phyloP scores from a whole-genome alignment of 1,139 yeast species.

The Torulaspora pretoriensis region DNA sequence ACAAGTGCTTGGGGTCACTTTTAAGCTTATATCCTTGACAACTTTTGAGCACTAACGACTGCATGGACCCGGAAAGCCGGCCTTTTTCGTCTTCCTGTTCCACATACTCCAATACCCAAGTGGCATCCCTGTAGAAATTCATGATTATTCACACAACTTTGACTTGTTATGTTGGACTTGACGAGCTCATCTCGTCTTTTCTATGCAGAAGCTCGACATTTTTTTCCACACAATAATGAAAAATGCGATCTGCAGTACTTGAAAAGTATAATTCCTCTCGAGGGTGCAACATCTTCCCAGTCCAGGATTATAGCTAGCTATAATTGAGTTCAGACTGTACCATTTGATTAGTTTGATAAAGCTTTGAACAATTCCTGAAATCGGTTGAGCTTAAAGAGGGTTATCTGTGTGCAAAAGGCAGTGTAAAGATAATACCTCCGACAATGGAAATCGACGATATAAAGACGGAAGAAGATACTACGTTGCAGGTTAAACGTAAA shows the following conservation, averaged over 20 bases:
- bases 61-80: slow-evolving; percentile 51
- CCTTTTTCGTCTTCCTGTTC: slow-evolving; percentile 39
- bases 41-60: slow-evolving; percentile 60
- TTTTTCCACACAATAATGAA: not conserved
- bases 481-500: slow-evolving; percentile 8
- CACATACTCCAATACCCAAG: slow-evolving; percentile 39
- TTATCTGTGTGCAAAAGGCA: not conserved
- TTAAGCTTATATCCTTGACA: slow-evolving; percentile 45
- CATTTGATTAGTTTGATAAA: not conserved
- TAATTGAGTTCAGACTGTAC: not conserved
- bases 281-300: not conserved
- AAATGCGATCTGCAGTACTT: not conserved
- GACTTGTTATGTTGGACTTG: not conserved
- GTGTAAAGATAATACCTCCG: not conserved
- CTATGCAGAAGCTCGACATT: not conserved
- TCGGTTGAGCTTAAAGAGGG: not conserved
- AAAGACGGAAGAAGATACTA: slow-evolving; percentile 4
- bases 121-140: slow-evolving; percentile 64
- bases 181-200: slow-evolving; percentile 14
- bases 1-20: slow-evolving; percentile 74
- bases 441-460: slow-evolving; percentile 10
- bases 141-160: slow-evolving; percentile 32
- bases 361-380: not conserved
- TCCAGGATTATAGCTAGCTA: not conserved
- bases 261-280: not conserved